phyloP scores from a whole-genome alignment of 116 monocot genomes.

The Trichopus zeylanicus region DNA sequence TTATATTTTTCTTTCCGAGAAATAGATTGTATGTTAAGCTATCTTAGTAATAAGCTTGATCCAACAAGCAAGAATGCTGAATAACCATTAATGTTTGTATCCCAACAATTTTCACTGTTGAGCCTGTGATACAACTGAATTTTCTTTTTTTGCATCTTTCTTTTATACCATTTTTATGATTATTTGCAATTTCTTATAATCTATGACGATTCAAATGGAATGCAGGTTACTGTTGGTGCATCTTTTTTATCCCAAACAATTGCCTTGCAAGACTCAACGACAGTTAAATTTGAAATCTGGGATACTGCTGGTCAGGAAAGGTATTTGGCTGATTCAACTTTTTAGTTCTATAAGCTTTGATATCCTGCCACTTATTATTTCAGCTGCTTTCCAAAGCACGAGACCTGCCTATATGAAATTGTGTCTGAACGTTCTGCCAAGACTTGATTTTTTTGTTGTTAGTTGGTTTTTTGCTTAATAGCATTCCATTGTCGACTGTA shows the following conservation, averaged over 20 bases:
- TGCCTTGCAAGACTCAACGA: slow-evolving; percentile 82
- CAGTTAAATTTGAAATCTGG: slow-evolving; percentile 97
- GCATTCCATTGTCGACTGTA: neutral
- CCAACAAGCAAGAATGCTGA: neutral
- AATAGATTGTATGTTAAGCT: neutral
- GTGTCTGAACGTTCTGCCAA: too few relatives aligned
- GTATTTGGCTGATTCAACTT: slow-evolving; percentile 19
- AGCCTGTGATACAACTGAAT: neutral
- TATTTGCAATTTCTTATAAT: neutral
- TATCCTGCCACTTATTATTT: neutral
- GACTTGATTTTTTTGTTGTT: too few relatives aligned
- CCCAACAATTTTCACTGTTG: neutral
- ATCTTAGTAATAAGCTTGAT: slow-evolving; percentile 3
- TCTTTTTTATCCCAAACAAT: slow-evolving; percentile 95
- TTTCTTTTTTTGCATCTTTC: neutral
- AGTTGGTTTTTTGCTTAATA: too few relatives aligned
- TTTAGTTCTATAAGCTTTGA: neutral
- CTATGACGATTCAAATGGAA: slow-evolving; percentile 5
- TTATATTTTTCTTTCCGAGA: neutral
- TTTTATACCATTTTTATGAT: neutral
- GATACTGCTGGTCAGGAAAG: slow-evolving; percentile 98
- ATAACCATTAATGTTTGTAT: slow-evolving; percentile 1
- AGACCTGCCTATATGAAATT: too few relatives aligned
- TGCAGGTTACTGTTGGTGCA: slow-evolving; percentile 93
- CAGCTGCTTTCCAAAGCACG: too few relatives aligned